A percentile compares a stretch with the other conserved stretches of the same genome.
Conservation (phyloP, 179 eudicot genomes). For the Beta lomatogona region DNA sequence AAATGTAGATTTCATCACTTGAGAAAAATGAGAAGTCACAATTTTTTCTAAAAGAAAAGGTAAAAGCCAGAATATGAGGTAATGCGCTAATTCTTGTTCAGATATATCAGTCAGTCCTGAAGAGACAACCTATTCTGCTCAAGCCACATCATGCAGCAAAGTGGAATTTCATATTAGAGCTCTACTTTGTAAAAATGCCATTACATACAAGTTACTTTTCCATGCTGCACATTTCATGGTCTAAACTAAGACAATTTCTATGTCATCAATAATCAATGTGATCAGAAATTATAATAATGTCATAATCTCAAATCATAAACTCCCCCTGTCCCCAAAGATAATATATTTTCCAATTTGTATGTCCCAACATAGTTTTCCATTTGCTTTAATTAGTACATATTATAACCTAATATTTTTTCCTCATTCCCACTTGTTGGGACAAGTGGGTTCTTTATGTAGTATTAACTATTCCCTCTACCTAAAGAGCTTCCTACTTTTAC, state of each 20-base stretch:
- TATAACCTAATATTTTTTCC: too few relatives aligned
- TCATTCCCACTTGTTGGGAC: too few relatives aligned
- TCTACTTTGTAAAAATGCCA: not conserved
- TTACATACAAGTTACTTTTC: not conserved
- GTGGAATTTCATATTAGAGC: not conserved
- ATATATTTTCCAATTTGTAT: not conserved
- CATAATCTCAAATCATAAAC: not conserved
- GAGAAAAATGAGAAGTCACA: not conserved
- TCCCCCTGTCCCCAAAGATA: not conserved
- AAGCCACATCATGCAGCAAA: not conserved
- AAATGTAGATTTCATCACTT: not conserved
- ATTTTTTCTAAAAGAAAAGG: too few relatives aligned
- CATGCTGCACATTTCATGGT: not conserved
- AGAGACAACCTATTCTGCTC: not conserved
- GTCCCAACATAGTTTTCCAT: not conserved
- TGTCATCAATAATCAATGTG: not conserved
- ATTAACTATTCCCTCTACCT: too few relatives aligned
- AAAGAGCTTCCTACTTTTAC: too few relatives aligned
- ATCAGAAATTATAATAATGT: not conserved
- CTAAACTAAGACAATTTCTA: not conserved
- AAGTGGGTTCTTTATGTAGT: too few relatives aligned
- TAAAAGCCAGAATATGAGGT: too few relatives aligned
- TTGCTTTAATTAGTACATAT: not conserved
- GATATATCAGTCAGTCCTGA: not conserved
- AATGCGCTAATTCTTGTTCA: not conserved